Evolutionary conservation across 2,329 filamentous ascomycete genomes (phyloP).

Genomic region (Tricladium varicosporioides): DNA sequence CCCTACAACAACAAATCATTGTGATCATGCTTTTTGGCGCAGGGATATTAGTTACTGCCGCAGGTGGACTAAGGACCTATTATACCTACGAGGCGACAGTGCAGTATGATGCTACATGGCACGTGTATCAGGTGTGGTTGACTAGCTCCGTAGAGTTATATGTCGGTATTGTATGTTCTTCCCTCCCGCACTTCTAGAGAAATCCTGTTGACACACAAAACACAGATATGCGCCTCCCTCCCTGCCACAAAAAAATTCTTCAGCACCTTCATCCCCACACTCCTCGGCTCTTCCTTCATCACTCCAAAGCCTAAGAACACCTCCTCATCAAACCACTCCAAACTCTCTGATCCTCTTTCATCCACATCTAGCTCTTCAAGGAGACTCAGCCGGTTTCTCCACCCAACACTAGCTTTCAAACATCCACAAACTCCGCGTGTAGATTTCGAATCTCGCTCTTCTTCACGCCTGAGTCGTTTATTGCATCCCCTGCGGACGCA

Average conservation of each 20-base stretch:
- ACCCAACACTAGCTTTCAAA: no score
- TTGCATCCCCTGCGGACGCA: no score
- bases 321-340: neutral
- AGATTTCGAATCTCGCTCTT: no score
- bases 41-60: conserved; percentile 43
- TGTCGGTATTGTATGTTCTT: conserved; percentile 34
- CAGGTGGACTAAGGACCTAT: conserved; percentile 38
- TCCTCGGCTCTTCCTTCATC: neutral
- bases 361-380: neutral
- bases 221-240: conserved; percentile 41
- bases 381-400: no score
- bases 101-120: conserved; percentile 36
- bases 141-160: conserved; percentile 39
- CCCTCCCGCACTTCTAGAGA: neutral
- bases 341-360: neutral
- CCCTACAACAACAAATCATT: conserved; percentile 45
- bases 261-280: neutral
- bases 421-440: no score
- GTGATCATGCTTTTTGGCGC: conserved; percentile 47
- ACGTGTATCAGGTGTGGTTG: conserved; percentile 35
- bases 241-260: conserved; percentile 25
- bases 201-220: neutral
- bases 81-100: conserved; percentile 32
- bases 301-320: neutral
- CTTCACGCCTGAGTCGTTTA: no score